These are phyloP conservation scores for Aspergillus fructus DNA, from an alignment of 2,329 filamentous ascomycete species.

Conservation along the genomic window DNA sequence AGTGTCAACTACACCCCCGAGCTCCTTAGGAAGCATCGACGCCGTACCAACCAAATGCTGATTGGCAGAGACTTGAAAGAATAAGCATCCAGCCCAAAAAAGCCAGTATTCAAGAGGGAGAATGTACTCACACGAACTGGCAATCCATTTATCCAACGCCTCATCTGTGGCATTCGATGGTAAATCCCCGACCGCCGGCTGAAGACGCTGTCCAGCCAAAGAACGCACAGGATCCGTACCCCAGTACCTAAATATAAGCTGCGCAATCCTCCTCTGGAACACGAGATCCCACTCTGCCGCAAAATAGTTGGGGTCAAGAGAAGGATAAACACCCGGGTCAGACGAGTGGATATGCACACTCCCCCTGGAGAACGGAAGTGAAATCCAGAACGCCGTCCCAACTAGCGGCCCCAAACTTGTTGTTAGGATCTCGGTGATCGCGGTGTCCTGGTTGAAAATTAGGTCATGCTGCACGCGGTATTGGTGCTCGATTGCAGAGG, in stretches of 20 bases:
- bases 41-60: slow-evolving; percentile 3
- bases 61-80: background rate
- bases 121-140: background rate
- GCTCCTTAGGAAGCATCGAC: slow-evolving; percentile 9
- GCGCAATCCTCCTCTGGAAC: background rate
- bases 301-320: slow-evolving; percentile 26
- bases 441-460: slow-evolving; percentile 23
- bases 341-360: slow-evolving; percentile 23
- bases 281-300: slow-evolving; percentile 18
- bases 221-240: background rate
- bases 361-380: slow-evolving; percentile 26
- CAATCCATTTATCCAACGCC: background rate
- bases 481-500: background rate
- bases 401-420: slow-evolving; percentile 15
- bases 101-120: background rate
- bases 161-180: background rate
- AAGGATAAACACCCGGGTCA: background rate
- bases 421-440: slow-evolving; percentile 22
- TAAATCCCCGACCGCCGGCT: background rate
- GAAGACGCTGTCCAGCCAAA: background rate
- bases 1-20: slow-evolving; percentile 3
- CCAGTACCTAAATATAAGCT: background rate
- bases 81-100: background rate
- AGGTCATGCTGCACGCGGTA: slow-evolving; percentile 21
- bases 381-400: slow-evolving; percentile 20